Base-by-base conservation (phyloP, 2,329 filamentous ascomycete genomes). In the Ophiocordyceps camponoti-rufipedis region DNA sequence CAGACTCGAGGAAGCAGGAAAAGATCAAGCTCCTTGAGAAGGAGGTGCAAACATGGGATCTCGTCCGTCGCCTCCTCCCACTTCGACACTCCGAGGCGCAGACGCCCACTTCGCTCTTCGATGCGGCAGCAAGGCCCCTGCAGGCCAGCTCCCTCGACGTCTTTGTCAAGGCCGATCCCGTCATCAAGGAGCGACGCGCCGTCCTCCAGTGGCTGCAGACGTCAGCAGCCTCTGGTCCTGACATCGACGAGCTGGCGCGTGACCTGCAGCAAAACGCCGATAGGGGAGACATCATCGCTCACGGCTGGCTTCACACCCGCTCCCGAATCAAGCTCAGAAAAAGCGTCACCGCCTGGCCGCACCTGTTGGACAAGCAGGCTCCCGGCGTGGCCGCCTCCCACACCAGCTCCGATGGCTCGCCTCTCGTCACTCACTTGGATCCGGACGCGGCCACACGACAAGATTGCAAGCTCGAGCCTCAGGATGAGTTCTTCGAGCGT, bases 281-380 rank as follows among this genome's bases (percentile, higher is more conserved):
- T 48, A 72, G 85, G 54, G 82, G 83, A 10, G 85, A 88, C 44
- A 78, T 88, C 10, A 85, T 91, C 66, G 79, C 84, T 28, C 80
- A 87, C 58, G 89, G 89, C 39, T 95, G 88, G 85, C 75, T 95
- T 50, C 86, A 94, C 59, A 95, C 91, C 0, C 84, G 87, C 50
- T 78, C 85, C 48, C 80, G 81, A 43, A 86, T 98, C 62, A 98
- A 98, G 66, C 75, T 84, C 47, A 78, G 85, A 58, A 98, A 96
- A 66, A 79, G 82, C 47, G 66, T 91, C 51, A 75, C 83, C 48
- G 74, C 76, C 28, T 80, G 75, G 69, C 72, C 73, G 33, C 73
- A 77, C 48, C 67, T 77, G 7, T 63, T 86, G 19, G 80, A 85
- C 47, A 78, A 77, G 2, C 69, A 73, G 50, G 72, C 74, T 38